Conservation (phyloP, 192 early-diverging fungal genomes). For the Borealophlyctis nickersoniae region DNA sequence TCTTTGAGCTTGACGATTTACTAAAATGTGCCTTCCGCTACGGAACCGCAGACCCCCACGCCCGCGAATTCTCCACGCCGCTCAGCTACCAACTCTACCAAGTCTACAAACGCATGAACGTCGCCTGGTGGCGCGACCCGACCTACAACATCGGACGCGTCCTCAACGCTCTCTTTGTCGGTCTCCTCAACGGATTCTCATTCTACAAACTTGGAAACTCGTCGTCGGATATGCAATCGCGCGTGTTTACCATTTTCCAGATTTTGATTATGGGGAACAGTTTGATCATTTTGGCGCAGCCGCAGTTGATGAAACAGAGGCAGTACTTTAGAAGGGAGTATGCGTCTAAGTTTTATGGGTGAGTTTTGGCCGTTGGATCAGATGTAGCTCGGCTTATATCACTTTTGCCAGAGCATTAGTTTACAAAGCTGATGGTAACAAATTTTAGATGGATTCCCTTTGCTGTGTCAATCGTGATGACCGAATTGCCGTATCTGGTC, state of each 20-base stretch:
- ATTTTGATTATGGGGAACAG: slow-evolving; percentile 64
- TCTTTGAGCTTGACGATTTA: too few species aligned
- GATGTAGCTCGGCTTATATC: not conserved
- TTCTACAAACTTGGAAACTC: slow-evolving; percentile 63
- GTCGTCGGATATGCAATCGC: slow-evolving; percentile 59
- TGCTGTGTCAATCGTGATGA: slow-evolving; percentile 53
- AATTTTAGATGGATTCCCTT: slow-evolving; percentile 51
- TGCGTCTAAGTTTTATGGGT: slow-evolving; percentile 59
- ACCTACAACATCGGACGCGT: slow-evolving; percentile 74
- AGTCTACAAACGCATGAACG: slow-evolving; percentile 63
- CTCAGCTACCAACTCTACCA: slow-evolving; percentile 47
- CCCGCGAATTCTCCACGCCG: slow-evolving; percentile 40
- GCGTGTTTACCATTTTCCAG: slow-evolving; percentile 70
- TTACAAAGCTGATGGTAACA: not conserved
- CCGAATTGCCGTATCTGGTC: slow-evolving; percentile 63
- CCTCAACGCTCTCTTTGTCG: slow-evolving; percentile 34
- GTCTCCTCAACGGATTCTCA: slow-evolving; percentile 69
- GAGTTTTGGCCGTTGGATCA: not conserved
- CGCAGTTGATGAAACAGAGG: slow-evolving; percentile 59
- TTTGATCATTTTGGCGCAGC: slow-evolving; percentile 68
- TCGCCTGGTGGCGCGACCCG: slow-evolving; percentile 69
- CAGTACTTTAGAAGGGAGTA: slow-evolving; percentile 59
- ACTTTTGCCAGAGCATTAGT: not conserved
- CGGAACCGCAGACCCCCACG: slow-evolving; percentile 24
- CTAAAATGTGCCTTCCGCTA: too few species aligned